Percentiles rank a stretch among this genome's conserved stretches.
Conservation (phyloP, 1,139 yeast genomes). For the Debaryomyces sp. region DNA sequence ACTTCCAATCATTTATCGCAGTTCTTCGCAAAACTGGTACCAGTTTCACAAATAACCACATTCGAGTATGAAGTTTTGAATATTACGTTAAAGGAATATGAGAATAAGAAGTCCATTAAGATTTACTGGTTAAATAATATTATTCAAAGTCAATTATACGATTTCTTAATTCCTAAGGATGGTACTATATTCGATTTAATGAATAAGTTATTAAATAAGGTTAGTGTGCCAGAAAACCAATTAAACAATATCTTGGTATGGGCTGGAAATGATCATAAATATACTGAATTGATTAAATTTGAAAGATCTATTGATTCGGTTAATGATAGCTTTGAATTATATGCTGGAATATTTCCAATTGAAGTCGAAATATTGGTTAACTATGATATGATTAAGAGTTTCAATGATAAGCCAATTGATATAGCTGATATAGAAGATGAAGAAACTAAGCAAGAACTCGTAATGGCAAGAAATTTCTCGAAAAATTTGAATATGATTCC, state of each 20-base stretch:
- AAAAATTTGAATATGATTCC: slow-evolving; percentile 46
- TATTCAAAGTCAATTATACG: slow-evolving; percentile 67
- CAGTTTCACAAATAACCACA: slow-evolving; percentile 47
- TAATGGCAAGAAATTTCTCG: slow-evolving; percentile 33
- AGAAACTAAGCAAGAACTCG: slow-evolving; percentile 28
- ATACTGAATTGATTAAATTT: slow-evolving; percentile 39
- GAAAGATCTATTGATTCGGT: slow-evolving; percentile 40
- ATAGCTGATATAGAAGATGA: slow-evolving; percentile 29
- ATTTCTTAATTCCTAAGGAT: slow-evolving; percentile 66
- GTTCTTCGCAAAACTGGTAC: slow-evolving; percentile 51
- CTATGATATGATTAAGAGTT: slow-evolving; percentile 42
- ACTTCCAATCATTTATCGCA: slow-evolving; percentile 44
- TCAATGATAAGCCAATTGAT: slow-evolving; percentile 20
- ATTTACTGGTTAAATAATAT: slow-evolving; percentile 66
- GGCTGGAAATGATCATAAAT: slow-evolving; percentile 50
- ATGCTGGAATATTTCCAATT: slow-evolving; percentile 48
- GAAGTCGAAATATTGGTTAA: slow-evolving; percentile 43
- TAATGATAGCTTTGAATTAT: slow-evolving; percentile 38
- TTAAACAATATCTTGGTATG: slow-evolving; percentile 60
- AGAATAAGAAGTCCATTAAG: slow-evolving; percentile 67
- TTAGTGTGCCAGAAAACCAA: slow-evolving; percentile 53
- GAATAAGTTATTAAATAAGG: slow-evolving; percentile 55
- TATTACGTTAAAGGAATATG: slow-evolving; percentile 75
- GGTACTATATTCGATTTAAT: slow-evolving; percentile 62
- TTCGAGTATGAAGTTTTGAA: slow-evolving; percentile 78